A percentile compares a stretch with the other conserved stretches of the same genome.
These are phyloP conservation scores for Colletotrichum sp. DNA, from an alignment of 2,329 filamentous ascomycete species.

Conservation along the genomic window DNA sequence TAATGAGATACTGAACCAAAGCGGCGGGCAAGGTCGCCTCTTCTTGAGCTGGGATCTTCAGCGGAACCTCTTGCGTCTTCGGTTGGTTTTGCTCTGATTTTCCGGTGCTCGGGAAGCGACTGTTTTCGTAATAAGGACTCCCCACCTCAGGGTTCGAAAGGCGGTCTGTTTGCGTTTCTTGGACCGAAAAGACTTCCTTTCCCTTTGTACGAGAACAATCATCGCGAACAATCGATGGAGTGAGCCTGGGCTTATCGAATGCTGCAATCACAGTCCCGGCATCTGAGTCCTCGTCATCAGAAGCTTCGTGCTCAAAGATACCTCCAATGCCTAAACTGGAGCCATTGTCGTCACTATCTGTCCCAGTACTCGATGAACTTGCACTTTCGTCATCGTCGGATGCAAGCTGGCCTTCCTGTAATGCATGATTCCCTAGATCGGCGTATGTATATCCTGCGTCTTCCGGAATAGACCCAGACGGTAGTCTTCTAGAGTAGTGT, in stretches of 20 bases:
- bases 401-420: neutral
- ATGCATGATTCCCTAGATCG: neutral
- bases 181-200: neutral
- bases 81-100: neutral
- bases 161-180: neutral
- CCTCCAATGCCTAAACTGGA: neutral
- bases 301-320: neutral
- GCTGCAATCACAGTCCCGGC: neutral
- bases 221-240: rapidly evolving
- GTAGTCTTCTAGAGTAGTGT: neutral
- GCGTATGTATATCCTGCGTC: neutral
- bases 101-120: rapidly evolving
- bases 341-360: neutral
- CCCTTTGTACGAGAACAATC: neutral
- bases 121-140: neutral
- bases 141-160: neutral
- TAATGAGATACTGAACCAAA: neutral
- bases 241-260: neutral
- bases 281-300: neutral
- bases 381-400: neutral
- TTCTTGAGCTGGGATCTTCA: neutral
- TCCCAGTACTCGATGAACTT: neutral
- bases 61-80: neutral
- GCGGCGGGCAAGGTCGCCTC: neutral
- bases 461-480: neutral